phyloP scores from a whole-genome alignment of 1,284 basidiomycete species.

The Sanghuangporus baumii region DNA sequence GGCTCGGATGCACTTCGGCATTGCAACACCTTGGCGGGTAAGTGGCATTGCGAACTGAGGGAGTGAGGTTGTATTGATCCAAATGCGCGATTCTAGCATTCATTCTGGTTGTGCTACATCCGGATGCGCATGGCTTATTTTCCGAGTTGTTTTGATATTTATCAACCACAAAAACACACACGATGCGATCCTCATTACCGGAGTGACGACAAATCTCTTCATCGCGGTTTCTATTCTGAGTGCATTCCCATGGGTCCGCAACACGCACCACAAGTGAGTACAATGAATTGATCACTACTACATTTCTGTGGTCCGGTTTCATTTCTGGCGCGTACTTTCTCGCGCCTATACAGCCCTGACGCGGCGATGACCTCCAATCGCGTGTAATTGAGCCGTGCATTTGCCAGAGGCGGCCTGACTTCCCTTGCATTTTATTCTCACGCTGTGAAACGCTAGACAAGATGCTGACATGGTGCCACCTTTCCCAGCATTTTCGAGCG shows the following conservation, averaged over 20 bases:
- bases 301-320: background rate
- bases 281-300: background rate
- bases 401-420: background rate
- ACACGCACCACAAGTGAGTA: conserved; percentile 62
- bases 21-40: conserved; percentile 62
- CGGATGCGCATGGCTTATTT: conserved; percentile 59
- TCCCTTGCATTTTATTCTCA: background rate
- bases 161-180: conserved; percentile 49
- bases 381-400: background rate
- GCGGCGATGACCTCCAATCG: background rate
- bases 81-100: conserved; percentile 29
- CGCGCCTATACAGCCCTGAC: background rate
- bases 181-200: conserved; percentile 49
- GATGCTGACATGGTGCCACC: conserved; percentile 1
- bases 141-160: conserved; percentile 47
- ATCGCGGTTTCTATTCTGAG: conserved; percentile 54
- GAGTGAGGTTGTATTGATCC: background rate
- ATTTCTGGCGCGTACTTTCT: background rate
- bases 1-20: conserved; percentile 54
- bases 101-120: conserved; percentile 66
- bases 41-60: background rate
- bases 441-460: background rate
- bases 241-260: conserved; percentile 62
- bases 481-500: conserved; percentile 54
- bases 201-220: conserved; percentile 51